Percentiles rank a stretch among this genome's conserved stretches.
Evolutionary conservation across 2,329 filamentous ascomycete genomes (phyloP).

Genomic region (Alternaria alternata): DNA sequence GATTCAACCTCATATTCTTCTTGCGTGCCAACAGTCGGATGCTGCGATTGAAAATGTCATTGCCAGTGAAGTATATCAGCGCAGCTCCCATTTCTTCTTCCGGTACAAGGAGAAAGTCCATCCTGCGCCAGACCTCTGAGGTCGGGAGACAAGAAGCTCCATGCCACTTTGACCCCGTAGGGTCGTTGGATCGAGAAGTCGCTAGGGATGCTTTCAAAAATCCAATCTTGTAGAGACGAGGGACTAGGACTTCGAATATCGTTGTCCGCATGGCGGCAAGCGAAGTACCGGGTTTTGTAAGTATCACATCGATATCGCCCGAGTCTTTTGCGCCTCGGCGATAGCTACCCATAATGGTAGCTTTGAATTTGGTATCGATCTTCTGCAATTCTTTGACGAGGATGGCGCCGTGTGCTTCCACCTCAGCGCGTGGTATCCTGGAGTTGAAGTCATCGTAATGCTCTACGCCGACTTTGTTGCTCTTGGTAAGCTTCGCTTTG

Average conservation of each 20-base stretch:
- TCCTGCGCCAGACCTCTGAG: conserved; percentile 72
- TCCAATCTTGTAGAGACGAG: conserved; percentile 63
- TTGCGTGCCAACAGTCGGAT: conserved; percentile 80
- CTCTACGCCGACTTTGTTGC: conserved; percentile 78
- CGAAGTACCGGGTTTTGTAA: conserved; percentile 71
- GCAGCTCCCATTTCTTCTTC: conserved; percentile 82
- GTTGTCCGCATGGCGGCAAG: conserved; percentile 66
- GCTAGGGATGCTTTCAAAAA: conserved; percentile 79
- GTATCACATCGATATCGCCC: conserved; percentile 84
- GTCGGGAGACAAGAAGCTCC: conserved; percentile 78
- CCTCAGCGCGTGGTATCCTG: conserved; percentile 80
- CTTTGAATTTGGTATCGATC: conserved; percentile 70
- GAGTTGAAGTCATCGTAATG: conserved; percentile 81
- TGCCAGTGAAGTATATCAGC: conserved; percentile 93
- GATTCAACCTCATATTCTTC: conserved; percentile 85
- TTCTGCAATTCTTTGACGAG: conserved; percentile 67
- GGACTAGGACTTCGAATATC: conserved; percentile 69
- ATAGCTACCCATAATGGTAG: conserved; percentile 85
- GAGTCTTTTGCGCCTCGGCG: conserved; percentile 77
- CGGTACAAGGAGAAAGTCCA: conserved; percentile 86
- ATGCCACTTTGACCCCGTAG: conserved; percentile 81
- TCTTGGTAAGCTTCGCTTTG: conserved; percentile 68
- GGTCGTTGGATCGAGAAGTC: conserved; percentile 56
- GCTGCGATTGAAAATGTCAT: conserved; percentile 93
- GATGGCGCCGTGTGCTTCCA: conserved; percentile 71